phyloP scores from a whole-genome alignment of 2,329 filamentous ascomycete species.

The Amauroascus verrucosus region DNA sequence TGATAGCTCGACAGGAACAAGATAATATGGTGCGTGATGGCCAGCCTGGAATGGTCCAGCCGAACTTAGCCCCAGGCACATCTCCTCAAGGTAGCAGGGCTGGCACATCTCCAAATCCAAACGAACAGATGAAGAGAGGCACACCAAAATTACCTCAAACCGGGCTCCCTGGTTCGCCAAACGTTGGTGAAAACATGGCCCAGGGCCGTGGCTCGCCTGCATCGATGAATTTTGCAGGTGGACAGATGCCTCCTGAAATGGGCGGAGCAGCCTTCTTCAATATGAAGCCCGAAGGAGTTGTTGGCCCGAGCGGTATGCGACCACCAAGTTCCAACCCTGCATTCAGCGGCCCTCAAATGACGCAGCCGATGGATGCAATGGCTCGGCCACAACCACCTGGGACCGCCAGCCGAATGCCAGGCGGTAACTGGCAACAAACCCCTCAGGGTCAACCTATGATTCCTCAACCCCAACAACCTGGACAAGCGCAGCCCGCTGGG shows the following conservation, averaged over 20 bases:
- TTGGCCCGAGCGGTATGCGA: slow-evolving; percentile 46
- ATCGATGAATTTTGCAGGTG: slow-evolving; percentile 46
- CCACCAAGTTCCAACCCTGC: slow-evolving; percentile 45
- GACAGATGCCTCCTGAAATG: slow-evolving; percentile 43
- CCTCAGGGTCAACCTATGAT: slow-evolving; percentile 39
- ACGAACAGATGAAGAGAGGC: slow-evolving; percentile 52
- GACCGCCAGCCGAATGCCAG: slow-evolving; percentile 30
- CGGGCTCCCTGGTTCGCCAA: slow-evolving; percentile 48
- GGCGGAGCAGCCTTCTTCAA: slow-evolving; percentile 30
- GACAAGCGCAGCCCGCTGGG: slow-evolving; percentile 39
- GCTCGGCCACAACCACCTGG: slow-evolving; percentile 26
- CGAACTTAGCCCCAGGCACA: slow-evolving; percentile 43
- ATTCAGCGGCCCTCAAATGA: slow-evolving; percentile 35
- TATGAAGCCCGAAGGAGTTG: slow-evolving; percentile 34
- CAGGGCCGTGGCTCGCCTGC: slow-evolving; percentile 51
- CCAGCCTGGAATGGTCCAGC: slow-evolving; percentile 31
- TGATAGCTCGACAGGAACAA: slow-evolving; percentile 58
- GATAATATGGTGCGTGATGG: slow-evolving; percentile 48
- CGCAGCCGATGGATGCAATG: slow-evolving; percentile 35
- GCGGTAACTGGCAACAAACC: slow-evolving; percentile 33
- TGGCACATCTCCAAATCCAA: slow-evolving; percentile 51
- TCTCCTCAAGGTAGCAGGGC: slow-evolving; percentile 48
- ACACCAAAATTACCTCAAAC: slow-evolving; percentile 51
- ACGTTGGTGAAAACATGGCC: slow-evolving; percentile 46
- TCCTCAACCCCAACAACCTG: slow-evolving; percentile 30